phyloP scores from a whole-genome alignment of 1,284 basidiomycete species.

The Rhodotorula sp. region DNA sequence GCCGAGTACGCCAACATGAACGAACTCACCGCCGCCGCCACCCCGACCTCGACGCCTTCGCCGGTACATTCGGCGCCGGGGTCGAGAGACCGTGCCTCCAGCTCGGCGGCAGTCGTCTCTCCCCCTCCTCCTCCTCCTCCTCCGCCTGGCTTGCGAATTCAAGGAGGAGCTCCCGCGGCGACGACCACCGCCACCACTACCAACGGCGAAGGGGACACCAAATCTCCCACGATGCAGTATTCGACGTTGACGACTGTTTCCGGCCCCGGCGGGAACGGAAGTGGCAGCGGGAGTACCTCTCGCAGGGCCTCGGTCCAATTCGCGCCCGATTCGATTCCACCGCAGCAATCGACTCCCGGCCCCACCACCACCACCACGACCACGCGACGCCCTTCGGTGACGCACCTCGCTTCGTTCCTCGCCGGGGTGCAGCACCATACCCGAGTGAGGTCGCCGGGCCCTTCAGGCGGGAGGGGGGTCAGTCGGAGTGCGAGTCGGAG shows the following conservation, averaged over 20 bases:
- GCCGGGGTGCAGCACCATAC: slow-evolving; percentile 39
- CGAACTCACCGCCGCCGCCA: slow-evolving; percentile 6
- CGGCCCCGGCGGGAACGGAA: background rate
- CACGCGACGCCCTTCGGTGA: slow-evolving; percentile 21
- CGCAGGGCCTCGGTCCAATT: slow-evolving; percentile 15
- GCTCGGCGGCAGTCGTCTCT: background rate
- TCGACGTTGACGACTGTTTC: background rate
- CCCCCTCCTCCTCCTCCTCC: too few relatives aligned
- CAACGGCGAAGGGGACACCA: background rate
- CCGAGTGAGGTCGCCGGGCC: slow-evolving; percentile 31
- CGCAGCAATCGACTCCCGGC: background rate
- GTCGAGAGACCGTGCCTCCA: background rate
- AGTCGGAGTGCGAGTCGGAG: slow-evolving; percentile 17
- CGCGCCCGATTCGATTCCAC: background rate
- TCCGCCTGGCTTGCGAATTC: too few relatives aligned
- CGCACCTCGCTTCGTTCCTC: slow-evolving; percentile 38
- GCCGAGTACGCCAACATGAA: slow-evolving; percentile 32
- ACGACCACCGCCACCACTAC: too few relatives aligned
- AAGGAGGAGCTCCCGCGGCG: too few relatives aligned
- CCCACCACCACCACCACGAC: background rate
- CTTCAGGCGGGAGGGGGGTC: slow-evolving; percentile 34
- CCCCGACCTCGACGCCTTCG: background rate
- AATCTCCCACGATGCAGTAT: background rate
- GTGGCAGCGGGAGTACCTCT: background rate
- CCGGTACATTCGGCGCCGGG: background rate